A percentile compares a stretch with the other conserved stretches of the same genome.
These are phyloP conservation scores for Fusarium haematococcum DNA, from an alignment of 2,329 filamentous ascomycete genomes.

Conservation along the genomic window DNA sequence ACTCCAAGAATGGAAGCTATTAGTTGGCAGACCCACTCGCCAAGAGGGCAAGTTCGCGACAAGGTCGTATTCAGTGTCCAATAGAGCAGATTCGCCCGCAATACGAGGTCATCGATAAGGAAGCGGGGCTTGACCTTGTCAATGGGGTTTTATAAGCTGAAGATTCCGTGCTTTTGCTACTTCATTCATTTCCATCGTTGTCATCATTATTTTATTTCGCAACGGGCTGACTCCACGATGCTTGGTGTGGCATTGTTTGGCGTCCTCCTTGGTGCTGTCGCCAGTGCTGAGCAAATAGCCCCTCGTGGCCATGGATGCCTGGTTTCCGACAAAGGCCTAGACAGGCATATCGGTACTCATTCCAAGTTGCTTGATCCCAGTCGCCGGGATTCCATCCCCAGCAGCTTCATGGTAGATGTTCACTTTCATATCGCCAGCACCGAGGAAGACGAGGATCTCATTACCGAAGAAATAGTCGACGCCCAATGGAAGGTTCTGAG, in stretches of 20 bases:
- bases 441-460: conserved; percentile 30
- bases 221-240: neutral
- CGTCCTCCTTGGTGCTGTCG: neutral
- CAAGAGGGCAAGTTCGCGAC: neutral
- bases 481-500: conserved; percentile 38
- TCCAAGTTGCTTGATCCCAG: no score
- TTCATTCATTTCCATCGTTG: neutral
- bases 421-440: conserved; percentile 45
- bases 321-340: neutral
- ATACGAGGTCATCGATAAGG: neutral
- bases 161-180: neutral
- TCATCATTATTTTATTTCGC: neutral
- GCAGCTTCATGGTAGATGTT: conserved; percentile 40
- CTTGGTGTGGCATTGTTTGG: neutral
- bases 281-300: neutral
- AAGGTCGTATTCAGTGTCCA: neutral
- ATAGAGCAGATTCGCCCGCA: neutral
- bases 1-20: neutral
- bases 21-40: neutral
- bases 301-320: conserved; percentile 5
- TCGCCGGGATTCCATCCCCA: conserved; percentile 20
- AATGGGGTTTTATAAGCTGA: neutral
- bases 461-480: conserved; percentile 18
- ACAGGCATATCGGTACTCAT: neutral
- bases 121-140: no score